Conservation (phyloP, 2,329 filamentous ascomycete species). For the Thielaviopsis ethacetica region DNA sequence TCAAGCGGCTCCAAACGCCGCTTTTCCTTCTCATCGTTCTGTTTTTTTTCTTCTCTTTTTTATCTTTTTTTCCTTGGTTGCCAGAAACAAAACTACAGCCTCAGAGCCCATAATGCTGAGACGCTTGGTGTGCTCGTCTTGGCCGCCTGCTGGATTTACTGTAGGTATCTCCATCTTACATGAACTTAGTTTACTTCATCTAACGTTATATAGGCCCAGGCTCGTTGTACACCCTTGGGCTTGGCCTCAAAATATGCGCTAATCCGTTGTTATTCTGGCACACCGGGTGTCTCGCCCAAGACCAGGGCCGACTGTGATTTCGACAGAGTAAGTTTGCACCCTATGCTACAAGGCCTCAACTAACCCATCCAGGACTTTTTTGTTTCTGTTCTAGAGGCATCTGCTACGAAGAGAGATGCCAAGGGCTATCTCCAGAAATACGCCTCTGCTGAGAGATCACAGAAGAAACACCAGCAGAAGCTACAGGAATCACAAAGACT, state of each 20-base stretch:
- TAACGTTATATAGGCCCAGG: neutral
- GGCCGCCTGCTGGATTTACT: neutral
- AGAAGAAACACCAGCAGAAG: neutral
- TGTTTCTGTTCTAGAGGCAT: slow-evolving; percentile 70
- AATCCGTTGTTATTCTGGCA: slow-evolving; percentile 10
- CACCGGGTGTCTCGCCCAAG: slow-evolving; percentile 4
- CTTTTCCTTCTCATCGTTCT: neutral
- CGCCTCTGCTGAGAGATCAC: slow-evolving; percentile 19
- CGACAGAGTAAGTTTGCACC: slow-evolving; percentile 7
- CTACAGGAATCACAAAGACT: neutral
- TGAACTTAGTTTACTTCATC: neutral
- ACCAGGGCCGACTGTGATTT: slow-evolving; percentile 10
- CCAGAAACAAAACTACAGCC: neutral
- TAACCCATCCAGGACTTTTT: slow-evolving; percentile 52
- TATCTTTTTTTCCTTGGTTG: neutral
- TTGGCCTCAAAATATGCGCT: neutral
- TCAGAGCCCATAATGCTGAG: neutral
- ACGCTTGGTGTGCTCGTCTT: neutral
- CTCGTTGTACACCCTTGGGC: neutral
- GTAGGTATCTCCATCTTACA: neutral
- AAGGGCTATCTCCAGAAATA: slow-evolving; percentile 85
- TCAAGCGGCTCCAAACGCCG: neutral
- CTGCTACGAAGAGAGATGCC: slow-evolving; percentile 83
- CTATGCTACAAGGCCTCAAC: neutral
- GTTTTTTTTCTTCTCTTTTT: neutral